Conservation (phyloP, 768 basidiomycete genomes). For the Suillus cothurnatus region DNA sequence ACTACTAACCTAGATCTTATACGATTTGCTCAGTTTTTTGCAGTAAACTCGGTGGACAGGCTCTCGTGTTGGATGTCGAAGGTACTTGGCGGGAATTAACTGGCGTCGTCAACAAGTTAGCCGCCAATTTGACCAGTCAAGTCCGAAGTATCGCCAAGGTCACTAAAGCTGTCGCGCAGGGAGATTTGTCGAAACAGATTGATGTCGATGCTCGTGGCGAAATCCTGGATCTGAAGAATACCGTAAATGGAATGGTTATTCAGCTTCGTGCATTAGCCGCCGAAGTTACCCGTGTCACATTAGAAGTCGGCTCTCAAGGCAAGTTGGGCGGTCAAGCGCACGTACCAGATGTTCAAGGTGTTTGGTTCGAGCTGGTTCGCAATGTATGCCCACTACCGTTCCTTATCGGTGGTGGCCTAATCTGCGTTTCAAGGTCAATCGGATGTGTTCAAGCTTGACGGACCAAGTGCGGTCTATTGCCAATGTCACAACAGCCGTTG, state of each 20-base stretch:
- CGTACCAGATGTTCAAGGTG: slow-evolving; percentile 89
- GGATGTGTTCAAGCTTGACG: slow-evolving; percentile 80
- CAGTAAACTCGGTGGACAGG: slow-evolving; percentile 83
- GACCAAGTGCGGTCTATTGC: slow-evolving; percentile 85
- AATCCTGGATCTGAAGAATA: slow-evolving; percentile 78
- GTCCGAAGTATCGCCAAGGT: slow-evolving; percentile 61
- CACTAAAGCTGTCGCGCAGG: slow-evolving; percentile 79
- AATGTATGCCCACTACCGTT: slow-evolving; percentile 49
- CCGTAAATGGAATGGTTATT: slow-evolving; percentile 55
- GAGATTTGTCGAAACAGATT: slow-evolving; percentile 88
- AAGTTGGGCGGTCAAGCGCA: slow-evolving; percentile 87
- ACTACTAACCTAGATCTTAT: slow-evolving; percentile 32
- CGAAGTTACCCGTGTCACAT: slow-evolving; percentile 82
- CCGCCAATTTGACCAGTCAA: slow-evolving; percentile 70
- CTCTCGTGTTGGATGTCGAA: slow-evolving; percentile 84
- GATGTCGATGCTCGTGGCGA: slow-evolving; percentile 91
- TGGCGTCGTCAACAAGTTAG: slow-evolving; percentile 80
- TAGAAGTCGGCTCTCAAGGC: slow-evolving; percentile 87
- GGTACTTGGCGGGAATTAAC: slow-evolving; percentile 90
- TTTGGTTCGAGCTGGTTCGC: slow-evolving; percentile 82
- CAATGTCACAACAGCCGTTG: slow-evolving; percentile 86
- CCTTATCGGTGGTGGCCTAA: slow-evolving; percentile 1
- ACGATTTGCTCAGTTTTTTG: slow-evolving; percentile 26
- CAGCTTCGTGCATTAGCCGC: slow-evolving; percentile 67
- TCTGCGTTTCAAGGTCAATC: slow-evolving; percentile 55